Evolutionary conservation across 352 stramenopile species (phyloP).

Genomic region (Globisporangium echinulatum): DNA sequence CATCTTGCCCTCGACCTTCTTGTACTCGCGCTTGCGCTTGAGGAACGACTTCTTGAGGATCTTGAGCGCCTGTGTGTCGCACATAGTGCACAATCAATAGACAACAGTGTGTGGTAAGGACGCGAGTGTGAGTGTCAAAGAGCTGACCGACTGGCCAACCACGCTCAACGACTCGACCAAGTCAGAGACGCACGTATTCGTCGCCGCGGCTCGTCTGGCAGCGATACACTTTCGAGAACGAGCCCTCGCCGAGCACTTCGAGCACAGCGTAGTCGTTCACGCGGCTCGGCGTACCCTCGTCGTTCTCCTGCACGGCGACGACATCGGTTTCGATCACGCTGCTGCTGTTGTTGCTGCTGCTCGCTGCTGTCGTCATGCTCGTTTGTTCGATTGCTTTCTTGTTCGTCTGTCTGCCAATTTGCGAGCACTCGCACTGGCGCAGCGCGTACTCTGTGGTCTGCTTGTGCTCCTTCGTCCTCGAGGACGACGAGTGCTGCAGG

Average conservation of each 20-base stretch:
- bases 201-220: conserved; percentile 37
- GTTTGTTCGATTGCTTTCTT: too few species aligned
- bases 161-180: too few species aligned
- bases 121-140: background rate
- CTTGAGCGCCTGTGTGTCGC: conserved; percentile 50
- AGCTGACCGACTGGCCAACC: background rate
- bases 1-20: conserved; percentile 67
- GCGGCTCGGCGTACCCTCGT: conserved; percentile 48
- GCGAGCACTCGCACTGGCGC: too few species aligned
- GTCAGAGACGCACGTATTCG: conserved; percentile 39
- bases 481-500: too few species aligned
- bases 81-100: too few species aligned
- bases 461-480: too few species aligned
- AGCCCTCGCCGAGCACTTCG: conserved; percentile 57
- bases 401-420: too few species aligned
- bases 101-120: background rate
- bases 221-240: conserved; percentile 75
- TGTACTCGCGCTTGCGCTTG: conserved; percentile 81
- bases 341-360: conserved; percentile 1
- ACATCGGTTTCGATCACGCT: conserved; percentile 63
- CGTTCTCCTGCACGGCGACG: conserved; percentile 52
- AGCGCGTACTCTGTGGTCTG: too few species aligned
- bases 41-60: conserved; percentile 84
- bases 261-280: conserved; percentile 74
- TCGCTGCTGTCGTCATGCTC: too few species aligned